Evolutionary conservation across 2,329 filamentous ascomycete species (phyloP), one percentile per base, ranked within the genome.

Genomic region (Helicocarpus griseus): DNA sequence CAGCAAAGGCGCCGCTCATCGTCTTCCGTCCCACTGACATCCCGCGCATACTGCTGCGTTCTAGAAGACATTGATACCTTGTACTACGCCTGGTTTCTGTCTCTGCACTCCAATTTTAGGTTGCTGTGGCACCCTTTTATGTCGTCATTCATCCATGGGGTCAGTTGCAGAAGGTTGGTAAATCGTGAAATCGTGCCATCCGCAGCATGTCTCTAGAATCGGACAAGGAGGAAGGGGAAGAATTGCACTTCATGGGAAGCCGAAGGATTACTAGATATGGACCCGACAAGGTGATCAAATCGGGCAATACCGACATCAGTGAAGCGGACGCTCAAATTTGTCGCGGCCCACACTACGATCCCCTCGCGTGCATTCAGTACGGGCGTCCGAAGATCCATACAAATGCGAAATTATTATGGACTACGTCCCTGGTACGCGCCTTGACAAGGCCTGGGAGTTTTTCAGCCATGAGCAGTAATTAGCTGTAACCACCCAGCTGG

Each of bases 301-400:
- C 21, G 8, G 40, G 40, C 17, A 24, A 22, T 9, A 44, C 24
- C 40, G 21, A 44, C 14, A 17, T 36, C 33, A 19, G 31, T 24
- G 40, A 44, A 44, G 40, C 40, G 9, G 40, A 44, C 21, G 26
- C 11, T 44, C 8, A 22, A 26, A 44, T 44, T 44, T 44, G 40
- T 24, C 13, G 40, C 40, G 26, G 41, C 49, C 38, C 45, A 54
- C 41, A 51, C 46, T 31, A 31, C 38, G 31, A 43, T 52, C 22
- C 52, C 48, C 51, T n/a, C 40, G 40, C 21, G 40, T 44, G 40
- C 40, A 44, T 26, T 9, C 21, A 11, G 40, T 44, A 29, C 29
- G 35, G 13, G 6, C 14, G 8, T 31, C 21, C 5, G 28, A 38
- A 38, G 46, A 48, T 19, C 14, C 28, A 44, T 44, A 44, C 40